phyloP scores from a whole-genome alignment of 2,329 filamentous ascomycete species.

The Dothistroma septosporum region DNA sequence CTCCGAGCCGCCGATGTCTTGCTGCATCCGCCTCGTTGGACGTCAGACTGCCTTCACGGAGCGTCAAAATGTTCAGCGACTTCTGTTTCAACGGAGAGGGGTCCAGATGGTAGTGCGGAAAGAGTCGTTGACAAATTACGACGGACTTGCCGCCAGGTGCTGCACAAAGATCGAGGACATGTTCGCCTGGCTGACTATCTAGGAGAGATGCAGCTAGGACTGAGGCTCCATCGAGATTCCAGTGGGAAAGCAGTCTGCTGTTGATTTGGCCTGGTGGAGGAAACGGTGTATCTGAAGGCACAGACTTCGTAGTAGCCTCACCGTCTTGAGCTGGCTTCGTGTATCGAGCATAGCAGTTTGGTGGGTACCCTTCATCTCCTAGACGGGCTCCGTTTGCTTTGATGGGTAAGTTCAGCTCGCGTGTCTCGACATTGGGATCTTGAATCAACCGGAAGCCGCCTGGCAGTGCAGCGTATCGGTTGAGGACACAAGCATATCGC shows the following conservation, averaged over 20 bases:
- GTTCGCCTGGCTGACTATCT: conserved; percentile 34
- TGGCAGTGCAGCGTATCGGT: conserved; percentile 25
- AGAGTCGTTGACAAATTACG: conserved; percentile 34
- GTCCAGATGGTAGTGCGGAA: conserved; percentile 22
- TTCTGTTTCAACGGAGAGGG: conserved; percentile 17
- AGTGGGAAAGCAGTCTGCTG: conserved; percentile 26
- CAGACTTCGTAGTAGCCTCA: background rate
- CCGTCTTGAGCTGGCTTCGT: conserved; percentile 4
- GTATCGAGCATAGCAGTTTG: conserved; percentile 12
- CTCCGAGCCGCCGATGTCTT: conserved; percentile 34
- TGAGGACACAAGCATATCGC: conserved; percentile 29
- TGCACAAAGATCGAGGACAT: conserved; percentile 41
- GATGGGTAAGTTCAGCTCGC: conserved; percentile 8
- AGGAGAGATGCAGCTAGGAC: conserved; percentile 37
- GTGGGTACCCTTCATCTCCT: background rate
- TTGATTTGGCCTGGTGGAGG: conserved; percentile 18
- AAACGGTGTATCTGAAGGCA: conserved; percentile 17
- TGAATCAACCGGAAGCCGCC: conserved; percentile 16
- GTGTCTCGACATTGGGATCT: conserved; percentile 9
- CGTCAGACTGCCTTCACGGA: conserved; percentile 33
- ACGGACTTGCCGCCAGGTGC: conserved; percentile 39
- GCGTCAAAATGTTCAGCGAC: conserved; percentile 7
- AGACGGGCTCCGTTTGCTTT: background rate
- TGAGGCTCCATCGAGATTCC: conserved; percentile 34
- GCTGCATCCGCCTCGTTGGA: conserved; percentile 37